Evolutionary conservation across 805 yeast genomes (phyloP).

Genomic region (Barnettozyma wickerhamii): DNA sequence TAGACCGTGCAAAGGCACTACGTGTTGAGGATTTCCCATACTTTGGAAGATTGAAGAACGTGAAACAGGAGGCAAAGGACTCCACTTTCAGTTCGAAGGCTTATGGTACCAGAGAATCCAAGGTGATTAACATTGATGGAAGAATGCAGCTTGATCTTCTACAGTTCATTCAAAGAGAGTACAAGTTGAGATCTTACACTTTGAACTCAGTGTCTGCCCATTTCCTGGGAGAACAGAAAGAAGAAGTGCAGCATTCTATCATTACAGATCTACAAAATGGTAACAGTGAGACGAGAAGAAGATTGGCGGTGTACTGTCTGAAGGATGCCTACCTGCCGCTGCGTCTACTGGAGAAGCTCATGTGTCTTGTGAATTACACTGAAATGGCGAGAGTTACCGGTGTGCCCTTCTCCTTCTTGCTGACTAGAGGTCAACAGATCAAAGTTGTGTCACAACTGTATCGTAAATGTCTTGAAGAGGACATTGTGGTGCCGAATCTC

Average conservation of each 20-base stretch:
- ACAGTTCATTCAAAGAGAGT: slow-evolving; percentile 92
- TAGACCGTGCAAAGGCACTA: slow-evolving; percentile 81
- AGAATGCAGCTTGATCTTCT: slow-evolving; percentile 91
- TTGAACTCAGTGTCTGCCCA: slow-evolving; percentile 93
- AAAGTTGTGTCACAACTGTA: slow-evolving; percentile 94
- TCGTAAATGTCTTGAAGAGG: slow-evolving; percentile 84
- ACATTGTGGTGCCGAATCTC: slow-evolving; percentile 88
- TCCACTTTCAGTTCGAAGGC: slow-evolving; percentile 90
- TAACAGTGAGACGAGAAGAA: slow-evolving; percentile 83
- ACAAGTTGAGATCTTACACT: slow-evolving; percentile 90
- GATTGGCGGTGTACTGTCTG: slow-evolving; percentile 94
- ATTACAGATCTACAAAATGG: slow-evolving; percentile 95
- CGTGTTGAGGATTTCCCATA: slow-evolving; percentile 67
- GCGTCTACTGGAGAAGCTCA: slow-evolving; percentile 81
- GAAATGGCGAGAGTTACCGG: slow-evolving; percentile 99
- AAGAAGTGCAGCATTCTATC: slow-evolving; percentile 96
- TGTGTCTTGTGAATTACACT: slow-evolving; percentile 95
- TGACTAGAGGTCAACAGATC: slow-evolving; percentile 95
- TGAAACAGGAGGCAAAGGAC: slow-evolving; percentile 76
- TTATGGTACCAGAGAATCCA: slow-evolving; percentile 92
- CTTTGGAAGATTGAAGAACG: slow-evolving; percentile 70
- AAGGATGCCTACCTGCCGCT: slow-evolving; percentile 94
- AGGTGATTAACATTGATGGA: slow-evolving; percentile 90
- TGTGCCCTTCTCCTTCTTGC: slow-evolving; percentile 87
- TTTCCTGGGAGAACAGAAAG: slow-evolving; percentile 92